Base-by-base conservation (phyloP, 257 asterid genomes). In the Solanum ossicruentum region DNA sequence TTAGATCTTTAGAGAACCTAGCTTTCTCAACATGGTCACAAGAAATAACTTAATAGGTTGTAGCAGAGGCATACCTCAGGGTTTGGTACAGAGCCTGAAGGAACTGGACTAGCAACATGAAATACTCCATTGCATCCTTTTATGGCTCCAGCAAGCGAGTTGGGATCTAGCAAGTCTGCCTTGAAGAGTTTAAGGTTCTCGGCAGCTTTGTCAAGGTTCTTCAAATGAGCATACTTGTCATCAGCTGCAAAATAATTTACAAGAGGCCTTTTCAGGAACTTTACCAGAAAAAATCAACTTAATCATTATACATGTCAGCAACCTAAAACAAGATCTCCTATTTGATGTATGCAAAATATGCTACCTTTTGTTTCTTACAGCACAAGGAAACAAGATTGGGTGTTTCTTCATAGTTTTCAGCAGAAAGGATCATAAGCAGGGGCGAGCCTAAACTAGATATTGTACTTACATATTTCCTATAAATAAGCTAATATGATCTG, bases 81-180 rank as follows among this genome's bases (percentile, higher is more conserved):
- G 85, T 93, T 92, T 41, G 93, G 89, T 45, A 93, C 96, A 79
- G 92, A 75, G 79, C 84, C 6, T 1, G 90, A n/a, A 80, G 98
- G 99, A 78, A 92, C 97, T 0, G 97, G 98, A 86, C 91, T 5
- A 72, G 98, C 99, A 41, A 94, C 93, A 67, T 95, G 99, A 88
- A 95, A 94, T 7, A 94, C 97, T 10, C 97, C 99, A 18, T 26
- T 60, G 84, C 98, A 94, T 18, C 98, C 99, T 80, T 78, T 78
- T 51, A 94, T 86, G 52, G 99, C 97, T 21, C 91, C 91, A 71
- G 39, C 89, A 83, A 95, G 85, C 51, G 99, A 91, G 88, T 87
- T 82, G 67, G 86, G 91, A 90, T 95, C 97, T 36, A 94, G 91
- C 84, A 95, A 89, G 69, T 94, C 97, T 23, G 95, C 98, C 92